A percentile compares a stretch with the other conserved stretches of the same genome.
These are phyloP conservation scores for Ochromonadaceae sp. DNA, from an alignment of 352 stramenopile genomes.

Conservation along the genomic window DNA sequence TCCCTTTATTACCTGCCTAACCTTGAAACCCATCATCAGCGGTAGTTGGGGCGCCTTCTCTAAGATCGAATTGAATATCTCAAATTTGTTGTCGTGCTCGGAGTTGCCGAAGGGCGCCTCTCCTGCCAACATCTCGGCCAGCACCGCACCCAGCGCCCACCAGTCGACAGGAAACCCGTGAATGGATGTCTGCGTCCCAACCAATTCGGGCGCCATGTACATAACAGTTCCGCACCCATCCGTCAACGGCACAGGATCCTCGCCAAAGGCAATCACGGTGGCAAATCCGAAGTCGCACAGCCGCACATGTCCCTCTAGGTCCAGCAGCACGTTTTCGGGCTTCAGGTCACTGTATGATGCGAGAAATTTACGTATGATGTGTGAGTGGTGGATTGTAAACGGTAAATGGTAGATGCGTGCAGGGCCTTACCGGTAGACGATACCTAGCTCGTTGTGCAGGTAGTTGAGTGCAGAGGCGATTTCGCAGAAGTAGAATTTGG, in stretches of 20 bases:
- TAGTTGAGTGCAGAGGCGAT: conserved; percentile 59
- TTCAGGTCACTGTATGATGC: conserved; percentile 32
- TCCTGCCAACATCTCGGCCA: conserved; percentile 66
- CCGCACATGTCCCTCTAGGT: conserved; percentile 23
- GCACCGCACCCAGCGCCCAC: conserved; percentile 76
- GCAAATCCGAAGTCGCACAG: conserved; percentile 27
- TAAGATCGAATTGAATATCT: conserved; percentile 14
- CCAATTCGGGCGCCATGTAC: conserved; percentile 65
- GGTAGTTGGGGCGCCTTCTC: not conserved
- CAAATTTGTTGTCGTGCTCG: conserved; percentile 11
- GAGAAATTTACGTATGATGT: not conserved
- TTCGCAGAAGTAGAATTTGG: conserved; percentile 67
- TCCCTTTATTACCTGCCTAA: not conserved
- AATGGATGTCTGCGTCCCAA: too few species aligned
- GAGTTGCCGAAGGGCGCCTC: conserved; percentile 7
- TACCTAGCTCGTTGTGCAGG: conserved; percentile 54
- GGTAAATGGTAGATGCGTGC: not conserved
- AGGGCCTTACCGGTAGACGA: conserved; percentile 36
- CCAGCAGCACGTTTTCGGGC: conserved; percentile 27
- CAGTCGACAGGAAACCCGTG: conserved; percentile 74
- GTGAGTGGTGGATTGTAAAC: conserved; percentile 5
- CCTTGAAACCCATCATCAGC: not conserved
- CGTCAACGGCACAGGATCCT: conserved; percentile 30
- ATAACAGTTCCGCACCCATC: conserved; percentile 67
- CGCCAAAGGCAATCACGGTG: not conserved